phyloP scores from a whole-genome alignment of 306 rosid genomes.

The Rosa rugosa region DNA sequence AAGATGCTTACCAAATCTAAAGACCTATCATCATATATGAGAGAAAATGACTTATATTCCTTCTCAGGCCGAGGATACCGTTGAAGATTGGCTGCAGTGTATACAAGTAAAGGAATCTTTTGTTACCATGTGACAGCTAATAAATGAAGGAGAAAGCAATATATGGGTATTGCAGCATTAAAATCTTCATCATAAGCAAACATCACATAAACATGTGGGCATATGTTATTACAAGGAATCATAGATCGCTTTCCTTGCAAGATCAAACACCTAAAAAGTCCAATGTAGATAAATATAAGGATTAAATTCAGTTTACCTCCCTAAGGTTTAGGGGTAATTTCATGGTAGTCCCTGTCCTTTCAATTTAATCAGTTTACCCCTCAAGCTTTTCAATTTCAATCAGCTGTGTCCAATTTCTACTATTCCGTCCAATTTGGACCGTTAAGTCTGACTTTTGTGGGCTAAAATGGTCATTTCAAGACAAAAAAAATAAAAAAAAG shows the following conservation, averaged over 20 bases:
- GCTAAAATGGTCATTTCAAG: too few relatives aligned
- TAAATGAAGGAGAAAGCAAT: background rate
- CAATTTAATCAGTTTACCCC: too few relatives aligned
- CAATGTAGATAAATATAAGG: background rate
- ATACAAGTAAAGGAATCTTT: background rate
- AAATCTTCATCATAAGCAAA: background rate
- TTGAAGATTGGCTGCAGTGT: conserved; percentile 65
- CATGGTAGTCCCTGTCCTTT: too few relatives aligned
- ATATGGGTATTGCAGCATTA: background rate
- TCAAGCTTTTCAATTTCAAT: too few relatives aligned
- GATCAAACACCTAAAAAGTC: background rate
- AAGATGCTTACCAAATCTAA: conserved; percentile 60
- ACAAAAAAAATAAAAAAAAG: too few relatives aligned
- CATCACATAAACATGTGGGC: background rate
- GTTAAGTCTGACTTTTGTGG: too few relatives aligned
- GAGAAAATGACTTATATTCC: conserved; percentile 87
- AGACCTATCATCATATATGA: conserved; percentile 69
- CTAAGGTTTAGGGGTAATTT: conserved; percentile 37
- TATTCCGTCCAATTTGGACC: too few relatives aligned
- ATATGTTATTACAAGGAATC: background rate
- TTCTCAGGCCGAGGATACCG: conserved; percentile 82
- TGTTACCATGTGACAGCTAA: conserved; percentile 2
- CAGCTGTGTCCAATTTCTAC: too few relatives aligned
- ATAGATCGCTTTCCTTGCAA: background rate
- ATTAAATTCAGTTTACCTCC: too few relatives aligned